Evolutionary conservation across 2,329 filamentous ascomycete genomes (phyloP), one percentile per base, ranked within the genome.

Genomic region (Colletotrichum sp.): DNA sequence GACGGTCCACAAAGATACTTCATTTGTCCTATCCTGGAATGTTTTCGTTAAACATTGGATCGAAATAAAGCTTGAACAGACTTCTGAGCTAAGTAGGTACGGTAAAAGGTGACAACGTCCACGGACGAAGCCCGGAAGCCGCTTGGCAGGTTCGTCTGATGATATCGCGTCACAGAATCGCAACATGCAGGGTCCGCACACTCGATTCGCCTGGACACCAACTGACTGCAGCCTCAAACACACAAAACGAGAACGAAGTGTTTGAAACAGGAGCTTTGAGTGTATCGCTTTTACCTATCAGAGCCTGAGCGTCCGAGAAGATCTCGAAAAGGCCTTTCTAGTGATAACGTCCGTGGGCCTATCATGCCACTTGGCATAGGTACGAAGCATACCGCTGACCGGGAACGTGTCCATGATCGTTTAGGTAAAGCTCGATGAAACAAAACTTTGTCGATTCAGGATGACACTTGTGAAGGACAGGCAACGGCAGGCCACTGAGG

Each of bases 101-200:
- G 2, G 44, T 21, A 7, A 13, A 49, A 21, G n/a, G 44, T 13
- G 44, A n/a, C 15, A 21, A 13, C 10, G 4, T 49, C 6, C 44
- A 4, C 6, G 3, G 44, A 49, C 44, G 10, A 21, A 4, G 44
- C 10, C 59, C 3, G 18, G 18, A 28, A 59, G 55, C 24, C 21
- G 55, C 55, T 59, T 34, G 12, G 60, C n/a, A n/a, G 16, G 60
- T 63, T 36, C 60, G 30, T 63, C 60, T 63, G 60, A 63, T 63
- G n/a, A 34, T 36, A 63, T 63, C 30, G 30, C 30, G 60, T 63
- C 18, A 36, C 60, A 13, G 28, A 63, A 36, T 8, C 60, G 30
- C n/a, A 63, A 24, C 60, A 63, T 24, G 60, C 30, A 63, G 18
- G 30, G 30, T 32, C 60, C n/a, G 28, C 16, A 21, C n/a, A 28